These are phyloP conservation scores for Tolypocladium pustulatum DNA, from an alignment of 2,329 filamentous ascomycete species.

Conservation along the genomic window DNA sequence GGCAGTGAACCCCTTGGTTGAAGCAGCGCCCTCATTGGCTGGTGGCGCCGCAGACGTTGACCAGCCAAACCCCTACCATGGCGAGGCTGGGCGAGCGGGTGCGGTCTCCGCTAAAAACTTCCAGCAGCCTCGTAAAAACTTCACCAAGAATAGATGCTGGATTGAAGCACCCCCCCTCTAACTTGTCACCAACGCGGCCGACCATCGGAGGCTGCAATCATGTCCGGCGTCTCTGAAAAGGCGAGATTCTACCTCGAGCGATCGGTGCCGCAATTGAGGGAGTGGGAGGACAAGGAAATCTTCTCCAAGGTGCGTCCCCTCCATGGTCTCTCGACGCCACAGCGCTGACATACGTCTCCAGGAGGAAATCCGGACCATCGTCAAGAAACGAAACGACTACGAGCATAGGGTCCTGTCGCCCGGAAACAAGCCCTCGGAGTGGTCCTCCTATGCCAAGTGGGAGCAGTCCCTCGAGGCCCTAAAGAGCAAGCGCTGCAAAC, in stretches of 20 bases:
- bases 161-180: neutral
- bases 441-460: slow-evolving; percentile 71
- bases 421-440: slow-evolving; percentile 67
- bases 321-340: slow-evolving; percentile 3
- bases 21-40: neutral
- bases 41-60: too few relatives aligned
- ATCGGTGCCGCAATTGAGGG: slow-evolving; percentile 81
- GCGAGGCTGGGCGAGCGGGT: slow-evolving; percentile 1
- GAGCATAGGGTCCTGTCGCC: slow-evolving; percentile 84
- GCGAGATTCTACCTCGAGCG: slow-evolving; percentile 92
- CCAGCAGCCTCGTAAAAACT: slow-evolving; percentile 12
- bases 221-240: slow-evolving; percentile 84
- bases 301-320: slow-evolving; percentile 57
- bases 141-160: neutral
- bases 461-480: slow-evolving; percentile 62
- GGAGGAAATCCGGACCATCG: slow-evolving; percentile 84
- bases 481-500: slow-evolving; percentile 70
- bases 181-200: neutral
- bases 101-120: slow-evolving; percentile 14
- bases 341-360: slow-evolving; percentile 22
- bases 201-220: slow-evolving; percentile 22
- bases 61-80: neutral
- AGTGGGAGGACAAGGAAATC: slow-evolving; percentile 85
- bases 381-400: slow-evolving; percentile 83
- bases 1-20: neutral